These are phyloP conservation scores for Graphilbum sp. DNA, from an alignment of 2,329 filamentous ascomycete genomes.

Conservation along the genomic window DNA sequence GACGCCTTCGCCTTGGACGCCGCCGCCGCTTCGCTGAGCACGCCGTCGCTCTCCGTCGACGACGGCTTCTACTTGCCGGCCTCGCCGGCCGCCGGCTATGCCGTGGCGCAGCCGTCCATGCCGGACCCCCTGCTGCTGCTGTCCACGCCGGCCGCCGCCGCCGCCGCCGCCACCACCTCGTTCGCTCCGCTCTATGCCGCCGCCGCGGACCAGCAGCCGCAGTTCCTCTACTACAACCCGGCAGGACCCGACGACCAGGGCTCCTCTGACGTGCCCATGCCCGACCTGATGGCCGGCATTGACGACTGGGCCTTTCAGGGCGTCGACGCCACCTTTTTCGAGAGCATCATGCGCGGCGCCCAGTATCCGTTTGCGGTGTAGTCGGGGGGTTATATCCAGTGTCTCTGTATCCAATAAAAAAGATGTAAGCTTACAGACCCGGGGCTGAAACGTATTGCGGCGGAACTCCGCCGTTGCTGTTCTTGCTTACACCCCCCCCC, in stretches of 20 bases:
- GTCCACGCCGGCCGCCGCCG: no score
- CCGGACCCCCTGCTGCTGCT: no score
- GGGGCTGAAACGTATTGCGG: no score
- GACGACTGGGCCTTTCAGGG: constrained; percentile 18
- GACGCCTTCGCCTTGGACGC: no score
- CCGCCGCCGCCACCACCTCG: no score
- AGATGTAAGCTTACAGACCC: no score
- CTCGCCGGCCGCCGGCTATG: not conserved
- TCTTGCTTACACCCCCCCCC: no score
- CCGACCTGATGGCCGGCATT: constrained; percentile 10
- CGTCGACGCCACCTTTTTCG: constrained; percentile 17
- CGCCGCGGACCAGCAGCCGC: not conserved
- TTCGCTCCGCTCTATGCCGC: not conserved
- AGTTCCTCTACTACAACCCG: constrained; percentile 2
- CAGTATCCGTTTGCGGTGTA: not conserved
- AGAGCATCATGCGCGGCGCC: constrained; percentile 8
- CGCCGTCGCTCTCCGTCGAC: not conserved
- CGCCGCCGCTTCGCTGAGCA: no score
- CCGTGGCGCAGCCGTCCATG: not conserved
- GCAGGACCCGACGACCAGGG: not conserved
- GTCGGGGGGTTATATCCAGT: no score
- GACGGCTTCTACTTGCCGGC: not conserved
- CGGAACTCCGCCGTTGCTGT: no score
- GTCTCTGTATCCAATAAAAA: no score
- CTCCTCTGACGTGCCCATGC: constrained; percentile 2